Evolutionary conservation across 305 asterid species (phyloP), one percentile per base, ranked within the genome.

Genomic region (Solanum chacoense): DNA sequence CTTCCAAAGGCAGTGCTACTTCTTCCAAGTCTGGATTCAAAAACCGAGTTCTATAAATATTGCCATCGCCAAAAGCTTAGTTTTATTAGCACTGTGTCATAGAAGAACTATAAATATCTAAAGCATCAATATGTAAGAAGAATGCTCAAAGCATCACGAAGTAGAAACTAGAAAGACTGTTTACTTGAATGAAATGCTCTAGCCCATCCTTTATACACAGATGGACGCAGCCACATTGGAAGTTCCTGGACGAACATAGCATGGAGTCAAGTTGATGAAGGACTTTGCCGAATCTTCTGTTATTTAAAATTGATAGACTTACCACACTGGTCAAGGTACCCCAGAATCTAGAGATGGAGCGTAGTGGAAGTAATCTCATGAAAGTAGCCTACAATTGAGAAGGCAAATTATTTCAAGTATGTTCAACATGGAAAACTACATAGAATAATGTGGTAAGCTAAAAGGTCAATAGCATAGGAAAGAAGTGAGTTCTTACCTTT

Each of bases 121-220:
- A 80, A 45, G 80, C 88, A 88, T 34, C 75, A 9, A 50, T 6
- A 37, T 35, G 18, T 50, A 50, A 79, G 73, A 83, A 83, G 87
- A 83, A 50, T 7, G 42, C 40, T 50, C 31, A 6, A 37, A 31
- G 42, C 73, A 83, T 83, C 34, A 4, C 16, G 8, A 65, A 79
- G 74, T 79, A 80, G 87, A 34, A 88, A 67, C 29, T 34, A 71
- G 91, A 73, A 67, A 89, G 69, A 67, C 59, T 86, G 88, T 97
- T 79, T 94, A 97, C 99, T 93, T 87, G 98, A 94, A 92, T 96
- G 98, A 88, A 97, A 97, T 90, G 99, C 99, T 63, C 96, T 94
- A 88, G 99, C 96, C 99, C 99, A 97, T 88, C 97, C 98, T 91
- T 84, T 94, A 89, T 94, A 94, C 36, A 94, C 97, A 93, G 92